Evolutionary conservation across 192 early-diverging fungal genomes (phyloP), one percentile per base, ranked within the genome.

Genomic region (Neocallimastix lanati): DNA sequence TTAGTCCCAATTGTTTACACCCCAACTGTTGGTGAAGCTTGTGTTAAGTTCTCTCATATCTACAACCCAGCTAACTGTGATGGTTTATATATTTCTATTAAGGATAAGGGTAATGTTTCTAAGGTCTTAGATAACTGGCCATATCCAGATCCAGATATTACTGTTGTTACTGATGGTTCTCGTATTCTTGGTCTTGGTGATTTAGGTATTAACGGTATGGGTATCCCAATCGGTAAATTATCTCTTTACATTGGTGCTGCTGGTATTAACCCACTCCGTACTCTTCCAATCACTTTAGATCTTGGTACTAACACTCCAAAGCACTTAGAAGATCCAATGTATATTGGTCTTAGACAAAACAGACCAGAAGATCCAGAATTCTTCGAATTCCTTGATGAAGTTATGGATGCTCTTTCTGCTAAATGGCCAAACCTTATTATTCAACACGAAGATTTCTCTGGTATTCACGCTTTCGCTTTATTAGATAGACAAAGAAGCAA

Each of bases 401-500:
- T 96, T 36, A 88, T 98, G 82, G 81, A 84, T 37, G 87, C 91
- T 27, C 83, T 98, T 29, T 87, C 85, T 29, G 81, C 80, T 12
- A 88, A 90, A 28, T 96, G 93, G 87, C 95, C 95, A 13, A 84
- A 90, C 58, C 83, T 95, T 81, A 87, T 98, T 28, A 92, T 98
- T 77, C 97, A 98, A 85, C 98, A 97, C 78, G 97, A 98, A 85
- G 97, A 98, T 83, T 99, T 96, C 81, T 94, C 93, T 28, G 92
- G 93, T 14, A 94, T 95, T 81, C 95, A 97, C 77, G 93, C 96
- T 14, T 96, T 97, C 83, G 92, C 88, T 25, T 85, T 95, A 33
- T 85, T 98, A 76, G 89, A 91, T 27, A 88, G 92, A 79, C 96
- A 95, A 85, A 89, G 93, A 79, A 77, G 91, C 81, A 85, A 87